Evolutionary conservation across 2,329 filamentous ascomycete species (phyloP), one percentile per base, ranked within the genome.

Genomic region (Cucurbitaria berberidis): DNA sequence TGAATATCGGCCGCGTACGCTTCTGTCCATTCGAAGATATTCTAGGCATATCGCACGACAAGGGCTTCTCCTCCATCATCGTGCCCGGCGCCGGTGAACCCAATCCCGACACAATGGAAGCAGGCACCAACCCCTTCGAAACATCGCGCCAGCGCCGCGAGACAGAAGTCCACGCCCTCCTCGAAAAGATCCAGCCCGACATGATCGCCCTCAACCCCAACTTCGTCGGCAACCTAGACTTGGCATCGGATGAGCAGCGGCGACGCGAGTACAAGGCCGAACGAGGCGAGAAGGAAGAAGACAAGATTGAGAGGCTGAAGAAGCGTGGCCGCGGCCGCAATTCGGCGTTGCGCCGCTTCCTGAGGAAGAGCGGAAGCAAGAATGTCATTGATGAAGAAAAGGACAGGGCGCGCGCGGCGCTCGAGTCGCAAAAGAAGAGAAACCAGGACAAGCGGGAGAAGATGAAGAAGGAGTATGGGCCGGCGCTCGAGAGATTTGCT

Each of bases 21-120:
- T 99, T 93, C 90, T 99, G 95, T 72, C 95, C 95, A 0, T 96
- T 90, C 59, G 95, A 99, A 74, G 95, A 99, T 79, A 81, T 97
- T 0, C 84, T 99, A 1, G 95, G 93, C 13, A 83, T 96, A 21
- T 85, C 88, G 2, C 93, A 98, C 78, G 84, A 90, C 69, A 81
- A 87, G 55, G 95, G 95, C 13, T 98, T 98, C 78, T 90, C 89
- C 15, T 95, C 89, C 50, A 86, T 97, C 70, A 86, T 99, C 64
- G 86, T 98, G 1, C 95, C 95, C 7, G 95, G 95, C 42, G 90
- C 93, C n/a, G 95, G 95, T 57, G 95, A 99, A 76, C 87, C 95
- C 72, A 98, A 98, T 83, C 97, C 90, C 73, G 95, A 99, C 74
- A 90, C 92, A 2, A 81, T 97, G 48, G 95, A 99, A 76, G 82